phyloP scores from a whole-genome alignment of 495 filamentous ascomycete species.

The Hypoxylon lienhwacheense region DNA sequence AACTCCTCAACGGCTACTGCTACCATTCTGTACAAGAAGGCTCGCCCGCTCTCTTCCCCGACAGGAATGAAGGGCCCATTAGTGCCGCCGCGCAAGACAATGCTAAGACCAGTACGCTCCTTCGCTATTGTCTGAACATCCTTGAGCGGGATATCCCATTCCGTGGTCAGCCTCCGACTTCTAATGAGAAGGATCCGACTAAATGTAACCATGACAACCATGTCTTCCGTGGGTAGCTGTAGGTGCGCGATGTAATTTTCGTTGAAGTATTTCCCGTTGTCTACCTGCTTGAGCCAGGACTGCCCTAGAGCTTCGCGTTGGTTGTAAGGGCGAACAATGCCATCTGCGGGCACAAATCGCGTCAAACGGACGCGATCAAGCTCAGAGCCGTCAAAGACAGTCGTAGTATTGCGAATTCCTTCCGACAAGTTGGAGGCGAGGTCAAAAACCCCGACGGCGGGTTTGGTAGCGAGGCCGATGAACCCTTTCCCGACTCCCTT shows the following conservation, averaged over 20 bases:
- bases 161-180: conserved; percentile 76
- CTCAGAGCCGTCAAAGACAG: conserved; percentile 92
- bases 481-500: conserved; percentile 97
- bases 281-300: conserved; percentile 97
- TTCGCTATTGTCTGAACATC: conserved; percentile 97
- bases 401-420: conserved; percentile 97
- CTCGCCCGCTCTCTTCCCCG: conserved; percentile 79
- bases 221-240: conserved; percentile 84
- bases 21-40: conserved; percentile 76
- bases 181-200: conserved; percentile 87
- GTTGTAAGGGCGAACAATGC: conserved; percentile 90
- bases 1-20: conserved; percentile 61
- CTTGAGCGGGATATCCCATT: conserved; percentile 95
- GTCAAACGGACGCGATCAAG: conserved; percentile 91
- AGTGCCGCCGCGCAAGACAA: conserved; percentile 83
- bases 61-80: conserved; percentile 96
- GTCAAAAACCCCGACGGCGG: conserved; percentile 95
- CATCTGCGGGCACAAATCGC: conserved; percentile 87
- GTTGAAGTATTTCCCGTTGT: conserved; percentile 96
- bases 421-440: conserved; percentile 94
- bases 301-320: conserved; percentile 96
- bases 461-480: conserved; percentile 89
- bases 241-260: conserved; percentile 97
- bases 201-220: conserved; percentile 95
- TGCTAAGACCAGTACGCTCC: conserved; percentile 89